Evolutionary conservation across 371 early-diverging fungal genomes (phyloP).

Genomic region (Apophysomyces variabilis): DNA sequence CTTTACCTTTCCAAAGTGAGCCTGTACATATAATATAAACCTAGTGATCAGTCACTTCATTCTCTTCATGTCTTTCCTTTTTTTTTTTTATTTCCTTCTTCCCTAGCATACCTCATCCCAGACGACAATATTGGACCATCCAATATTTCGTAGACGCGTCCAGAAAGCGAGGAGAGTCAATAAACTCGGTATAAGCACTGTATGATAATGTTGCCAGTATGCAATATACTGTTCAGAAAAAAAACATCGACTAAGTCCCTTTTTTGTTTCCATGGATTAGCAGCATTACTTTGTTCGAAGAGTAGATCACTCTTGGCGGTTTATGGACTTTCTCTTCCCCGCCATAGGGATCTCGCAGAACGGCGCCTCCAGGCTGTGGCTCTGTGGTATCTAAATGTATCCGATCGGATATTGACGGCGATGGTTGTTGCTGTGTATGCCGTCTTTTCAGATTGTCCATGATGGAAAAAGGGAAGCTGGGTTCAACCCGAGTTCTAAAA

Average conservation of each 20-base stretch:
- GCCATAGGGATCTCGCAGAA: constrained; percentile 2
- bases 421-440: constrained; percentile 29
- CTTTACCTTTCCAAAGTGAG: constrained; percentile 87
- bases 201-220: constrained; percentile 56
- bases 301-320: constrained; percentile 27
- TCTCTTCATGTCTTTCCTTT: constrained; percentile 31
- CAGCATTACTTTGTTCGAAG: constrained; percentile 42
- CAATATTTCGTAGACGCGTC: constrained; percentile 86
- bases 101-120: constrained; percentile 71
- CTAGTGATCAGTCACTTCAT: background rate
- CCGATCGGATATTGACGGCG: constrained; percentile 7
- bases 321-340: constrained; percentile 33
- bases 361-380: background rate
- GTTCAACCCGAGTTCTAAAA: background rate
- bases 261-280: background rate
- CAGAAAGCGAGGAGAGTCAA: constrained; percentile 71
- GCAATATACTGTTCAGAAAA: constrained; percentile 38
- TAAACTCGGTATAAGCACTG: constrained; percentile 52
- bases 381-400: constrained; percentile 4
- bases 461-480: constrained; percentile 8
- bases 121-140: constrained; percentile 75
- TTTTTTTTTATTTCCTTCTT: background rate
- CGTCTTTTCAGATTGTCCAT: constrained; percentile 50
- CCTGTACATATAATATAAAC: constrained; percentile 55
- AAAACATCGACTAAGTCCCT: background rate